Conservation (phyloP, 768 basidiomycete species). For the Exsudoporus frostii region DNA sequence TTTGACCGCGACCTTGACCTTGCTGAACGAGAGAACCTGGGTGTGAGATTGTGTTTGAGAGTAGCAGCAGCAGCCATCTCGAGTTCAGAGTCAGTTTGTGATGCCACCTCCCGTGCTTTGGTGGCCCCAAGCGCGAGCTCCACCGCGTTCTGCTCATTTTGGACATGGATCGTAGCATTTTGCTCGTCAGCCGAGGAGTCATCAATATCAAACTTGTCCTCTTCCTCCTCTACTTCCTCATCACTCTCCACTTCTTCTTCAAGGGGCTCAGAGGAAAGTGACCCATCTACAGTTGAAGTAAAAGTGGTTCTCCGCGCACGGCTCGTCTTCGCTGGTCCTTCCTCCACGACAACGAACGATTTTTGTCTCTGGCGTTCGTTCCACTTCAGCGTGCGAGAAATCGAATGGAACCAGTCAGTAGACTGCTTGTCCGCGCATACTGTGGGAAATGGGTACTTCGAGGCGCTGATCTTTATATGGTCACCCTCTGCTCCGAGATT, state of each 20-base stretch:
- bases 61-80: constrained; percentile 34
- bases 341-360: constrained; percentile 97
- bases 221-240: constrained; percentile 51
- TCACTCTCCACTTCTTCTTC: constrained; percentile 42
- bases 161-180: neutral
- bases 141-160: constrained; percentile 12
- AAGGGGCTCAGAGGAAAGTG: constrained; percentile 18
- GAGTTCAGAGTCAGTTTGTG: constrained; percentile 28
- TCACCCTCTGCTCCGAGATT: constrained; percentile 75
- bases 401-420: constrained; percentile 98
- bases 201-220: constrained; percentile 91
- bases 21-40: constrained; percentile 24
- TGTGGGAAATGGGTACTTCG: constrained; percentile 96
- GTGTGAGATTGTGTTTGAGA: constrained; percentile 30
- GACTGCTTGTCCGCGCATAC: constrained; percentile 98
- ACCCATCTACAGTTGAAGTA: constrained; percentile 3
- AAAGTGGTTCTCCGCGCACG: constrained; percentile 15
- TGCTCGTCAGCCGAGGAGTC: constrained; percentile 65
- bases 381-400: constrained; percentile 96
- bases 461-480: constrained; percentile 97
- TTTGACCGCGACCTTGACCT: constrained; percentile 34
- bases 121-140: constrained; percentile 20
- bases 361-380: constrained; percentile 99
- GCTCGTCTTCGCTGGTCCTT: constrained; percentile 55
- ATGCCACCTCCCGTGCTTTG: constrained; percentile 29